phyloP scores from a whole-genome alignment of 2,329 filamentous ascomycete genomes.

The Trichoderma oligosporum region DNA sequence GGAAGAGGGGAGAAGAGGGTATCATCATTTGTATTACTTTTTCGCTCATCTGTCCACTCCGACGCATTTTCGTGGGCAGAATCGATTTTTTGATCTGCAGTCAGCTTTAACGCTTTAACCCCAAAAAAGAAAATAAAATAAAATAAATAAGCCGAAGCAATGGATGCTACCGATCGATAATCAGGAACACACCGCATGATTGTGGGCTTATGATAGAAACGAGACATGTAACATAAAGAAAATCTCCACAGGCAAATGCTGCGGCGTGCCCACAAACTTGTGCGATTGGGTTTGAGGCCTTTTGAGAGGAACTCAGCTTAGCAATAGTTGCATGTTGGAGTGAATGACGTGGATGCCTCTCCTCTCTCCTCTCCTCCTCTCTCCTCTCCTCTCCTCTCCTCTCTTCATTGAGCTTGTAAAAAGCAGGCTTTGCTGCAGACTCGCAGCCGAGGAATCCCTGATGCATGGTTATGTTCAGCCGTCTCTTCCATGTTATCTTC shows the following conservation, averaged over 20 bases:
- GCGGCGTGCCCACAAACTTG: constrained; percentile 1
- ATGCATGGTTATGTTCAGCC: no score
- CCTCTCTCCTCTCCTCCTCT: not conserved
- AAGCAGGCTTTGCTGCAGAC: no score
- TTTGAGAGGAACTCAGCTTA: not conserved
- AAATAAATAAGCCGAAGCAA: not conserved
- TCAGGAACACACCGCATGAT: constrained; percentile 8
- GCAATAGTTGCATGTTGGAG: not conserved
- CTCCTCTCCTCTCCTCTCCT: not conserved
- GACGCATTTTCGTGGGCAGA: not conserved
- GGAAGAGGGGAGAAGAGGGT: constrained; percentile 5
- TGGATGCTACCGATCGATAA: not conserved
- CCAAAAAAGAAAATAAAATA: not conserved
- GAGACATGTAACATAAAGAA: constrained; percentile 3
- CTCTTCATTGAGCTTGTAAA: no score
- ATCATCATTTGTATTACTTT: constrained; percentile 10
- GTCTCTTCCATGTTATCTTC: no score
- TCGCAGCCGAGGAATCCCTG: no score
- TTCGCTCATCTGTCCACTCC: constrained; percentile 4
- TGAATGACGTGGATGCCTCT: constrained; percentile 4
- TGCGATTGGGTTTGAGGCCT: not conserved
- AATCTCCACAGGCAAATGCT: not conserved
- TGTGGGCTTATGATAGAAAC: not conserved
- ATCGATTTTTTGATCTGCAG: no score
- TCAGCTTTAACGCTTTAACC: no score